phyloP scores from a whole-genome alignment of 345 rosid species.

The Tarenaya hassleriana region DNA sequence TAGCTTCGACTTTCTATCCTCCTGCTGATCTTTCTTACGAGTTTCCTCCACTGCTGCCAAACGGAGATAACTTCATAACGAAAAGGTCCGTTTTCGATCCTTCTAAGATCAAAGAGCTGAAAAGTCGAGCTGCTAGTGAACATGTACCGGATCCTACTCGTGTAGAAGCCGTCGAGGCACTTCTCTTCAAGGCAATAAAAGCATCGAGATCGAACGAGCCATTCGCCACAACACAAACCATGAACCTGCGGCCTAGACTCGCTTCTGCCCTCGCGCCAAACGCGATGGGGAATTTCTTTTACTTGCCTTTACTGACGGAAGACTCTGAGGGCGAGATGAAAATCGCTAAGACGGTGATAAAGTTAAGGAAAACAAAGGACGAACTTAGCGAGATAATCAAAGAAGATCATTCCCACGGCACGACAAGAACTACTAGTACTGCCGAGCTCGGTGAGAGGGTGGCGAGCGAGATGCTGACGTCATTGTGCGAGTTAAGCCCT shows the following conservation, averaged over 20 bases:
- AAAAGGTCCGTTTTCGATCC: background rate
- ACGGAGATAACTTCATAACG: background rate
- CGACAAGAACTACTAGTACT: background rate
- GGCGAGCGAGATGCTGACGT: background rate
- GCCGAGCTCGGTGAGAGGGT: background rate
- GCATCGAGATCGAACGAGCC: background rate
- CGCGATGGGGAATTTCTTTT: background rate
- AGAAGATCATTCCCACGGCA: background rate
- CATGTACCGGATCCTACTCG: constrained; percentile 1
- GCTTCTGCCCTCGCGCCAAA: background rate
- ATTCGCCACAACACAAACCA: background rate
- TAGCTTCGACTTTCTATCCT: background rate
- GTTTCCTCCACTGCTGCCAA: background rate
- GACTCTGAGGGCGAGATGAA: background rate
- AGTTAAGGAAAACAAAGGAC: background rate
- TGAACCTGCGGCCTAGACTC: background rate
- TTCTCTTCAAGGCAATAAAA: background rate
- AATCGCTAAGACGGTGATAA: background rate
- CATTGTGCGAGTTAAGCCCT: background rate
- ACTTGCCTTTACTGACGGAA: background rate
- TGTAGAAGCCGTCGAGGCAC: background rate
- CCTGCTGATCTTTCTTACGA: background rate
- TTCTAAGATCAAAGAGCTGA: background rate
- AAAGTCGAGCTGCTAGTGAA: background rate
- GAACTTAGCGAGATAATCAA: background rate